These are phyloP conservation scores for Orbilia oligospora DNA, from an alignment of 2,329 filamentous ascomycete genomes.

Conservation along the genomic window DNA sequence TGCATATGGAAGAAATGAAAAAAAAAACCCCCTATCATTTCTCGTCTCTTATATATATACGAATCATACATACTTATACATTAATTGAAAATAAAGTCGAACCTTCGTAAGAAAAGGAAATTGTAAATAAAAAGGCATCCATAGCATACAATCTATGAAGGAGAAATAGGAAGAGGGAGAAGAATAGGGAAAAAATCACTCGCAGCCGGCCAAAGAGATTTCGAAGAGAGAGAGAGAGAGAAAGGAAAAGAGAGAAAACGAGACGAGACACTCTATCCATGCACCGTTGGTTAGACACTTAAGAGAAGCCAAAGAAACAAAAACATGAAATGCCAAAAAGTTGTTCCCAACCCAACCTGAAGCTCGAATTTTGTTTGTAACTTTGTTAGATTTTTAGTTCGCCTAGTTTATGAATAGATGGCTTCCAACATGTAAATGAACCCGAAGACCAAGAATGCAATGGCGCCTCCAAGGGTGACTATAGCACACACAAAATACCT, in stretches of 20 bases:
- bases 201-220: conserved; percentile 13
- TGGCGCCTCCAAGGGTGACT: conserved; percentile 79
- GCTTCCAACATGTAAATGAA: conserved; percentile 91
- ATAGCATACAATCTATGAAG: conserved; percentile 28
- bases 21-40: conserved; percentile 32
- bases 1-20: too few relatives aligned
- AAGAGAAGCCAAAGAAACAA: conserved; percentile 25
- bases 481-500: conserved; percentile 68
- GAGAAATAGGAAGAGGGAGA: neutral
- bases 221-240: conserved; percentile 5
- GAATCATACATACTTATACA: conserved; percentile 58
- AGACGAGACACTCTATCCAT: conserved; percentile 35
- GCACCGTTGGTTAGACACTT: conserved; percentile 21
- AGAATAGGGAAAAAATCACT: neutral
- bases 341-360: conserved; percentile 17
- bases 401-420: conserved; percentile 69
- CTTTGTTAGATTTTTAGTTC: conserved; percentile 3
- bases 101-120: neutral
- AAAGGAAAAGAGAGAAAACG: conserved; percentile 26
- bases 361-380: conserved; percentile 23
- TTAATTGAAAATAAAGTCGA: conserved; percentile 46
- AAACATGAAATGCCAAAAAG: conserved; percentile 25
- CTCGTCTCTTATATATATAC: conserved; percentile 39
- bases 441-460: conserved; percentile 91
- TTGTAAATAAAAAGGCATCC: neutral